These are phyloP conservation scores for Elongisporangium undulatum DNA, from an alignment of 352 stramenopile genomes.

Conservation along the genomic window DNA sequence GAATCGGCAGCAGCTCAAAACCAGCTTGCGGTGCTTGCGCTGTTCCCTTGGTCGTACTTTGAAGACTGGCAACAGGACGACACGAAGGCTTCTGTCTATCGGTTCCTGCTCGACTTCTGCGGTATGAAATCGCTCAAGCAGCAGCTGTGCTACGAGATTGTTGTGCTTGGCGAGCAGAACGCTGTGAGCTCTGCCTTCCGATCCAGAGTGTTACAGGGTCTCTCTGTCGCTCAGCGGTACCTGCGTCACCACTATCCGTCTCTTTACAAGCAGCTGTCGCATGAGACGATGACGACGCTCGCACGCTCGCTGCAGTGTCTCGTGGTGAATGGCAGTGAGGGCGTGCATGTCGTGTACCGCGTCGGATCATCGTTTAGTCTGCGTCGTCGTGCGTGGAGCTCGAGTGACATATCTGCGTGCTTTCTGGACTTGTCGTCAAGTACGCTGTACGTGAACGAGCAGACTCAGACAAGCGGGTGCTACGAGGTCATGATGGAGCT, in stretches of 20 bases:
- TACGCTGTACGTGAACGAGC: constrained; percentile 36
- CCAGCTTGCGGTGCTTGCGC: constrained; percentile 31
- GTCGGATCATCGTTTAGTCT: constrained; percentile 34
- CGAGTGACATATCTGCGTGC: constrained; percentile 21
- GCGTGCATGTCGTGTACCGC: constrained; percentile 51
- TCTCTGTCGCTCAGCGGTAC: constrained; percentile 47
- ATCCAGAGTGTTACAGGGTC: constrained; percentile 13
- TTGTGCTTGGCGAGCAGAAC: constrained; percentile 29
- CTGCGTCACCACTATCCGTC: constrained; percentile 39
- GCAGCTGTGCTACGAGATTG: constrained; percentile 47
- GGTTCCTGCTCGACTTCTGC: constrained; percentile 41
- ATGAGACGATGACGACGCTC: constrained; percentile 23
- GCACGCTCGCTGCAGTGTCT: constrained; percentile 25
- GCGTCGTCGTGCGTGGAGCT: constrained; percentile 12
- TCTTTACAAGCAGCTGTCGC: constrained; percentile 36
- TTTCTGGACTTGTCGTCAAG: constrained; percentile 36
- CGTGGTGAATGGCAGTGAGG: constrained; percentile 32
- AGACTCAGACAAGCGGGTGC: constrained; percentile 18
- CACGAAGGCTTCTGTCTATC: constrained; percentile 5
- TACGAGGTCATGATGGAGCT: constrained; percentile 58
- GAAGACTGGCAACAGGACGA: constrained; percentile 7
- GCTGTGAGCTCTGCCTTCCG: constrained; percentile 21
- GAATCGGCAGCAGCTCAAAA: constrained; percentile 6
- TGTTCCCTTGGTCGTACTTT: constrained; percentile 55
- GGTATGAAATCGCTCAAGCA: constrained; percentile 46